A percentile compares a stretch with the other conserved stretches of the same genome.
These are phyloP conservation scores for Eruca vesicaria DNA, from an alignment of 441 rosid species.

Conservation along the genomic window DNA sequence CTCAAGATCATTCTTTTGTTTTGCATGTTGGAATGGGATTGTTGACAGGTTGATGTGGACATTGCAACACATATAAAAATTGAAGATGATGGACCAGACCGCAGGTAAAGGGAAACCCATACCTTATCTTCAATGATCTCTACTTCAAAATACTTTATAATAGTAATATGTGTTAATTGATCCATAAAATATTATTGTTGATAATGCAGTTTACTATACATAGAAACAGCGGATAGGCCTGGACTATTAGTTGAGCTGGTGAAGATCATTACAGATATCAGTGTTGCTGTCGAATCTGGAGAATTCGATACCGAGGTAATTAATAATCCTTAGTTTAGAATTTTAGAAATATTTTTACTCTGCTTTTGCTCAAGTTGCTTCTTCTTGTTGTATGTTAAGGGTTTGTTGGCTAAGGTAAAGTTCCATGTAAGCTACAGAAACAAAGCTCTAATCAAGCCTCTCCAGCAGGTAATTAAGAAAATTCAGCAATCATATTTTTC, in stretches of 20 bases:
- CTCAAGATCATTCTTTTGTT: background rate
- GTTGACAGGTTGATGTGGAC: constrained; percentile 83
- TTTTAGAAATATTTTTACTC: background rate
- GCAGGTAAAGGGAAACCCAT: constrained; percentile 54
- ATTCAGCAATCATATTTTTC: background rate
- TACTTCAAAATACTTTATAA: background rate
- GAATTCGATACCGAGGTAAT: constrained; percentile 97
- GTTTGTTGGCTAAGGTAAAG: constrained; percentile 90
- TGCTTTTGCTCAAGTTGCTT: constrained; percentile 1
- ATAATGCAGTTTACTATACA: constrained; percentile 65
- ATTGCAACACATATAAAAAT: constrained; percentile 76
- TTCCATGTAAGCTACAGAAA: constrained; percentile 92
- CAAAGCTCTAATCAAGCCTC: constrained; percentile 83
- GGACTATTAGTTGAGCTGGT: constrained; percentile 94
- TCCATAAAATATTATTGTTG: background rate
- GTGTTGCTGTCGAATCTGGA: constrained; percentile 81
- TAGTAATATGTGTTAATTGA: background rate
- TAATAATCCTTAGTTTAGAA: too few relatives aligned
- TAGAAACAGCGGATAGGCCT: constrained; percentile 93
- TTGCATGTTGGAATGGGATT: background rate
- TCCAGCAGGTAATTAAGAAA: constrained; percentile 63
- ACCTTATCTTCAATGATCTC: constrained; percentile 8
- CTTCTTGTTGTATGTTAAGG: constrained; percentile 42
- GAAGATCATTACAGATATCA: constrained; percentile 71
- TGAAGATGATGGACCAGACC: constrained; percentile 68